These are phyloP conservation scores for Sanchytrium tribonematis DNA, from an alignment of 371 early-diverging fungal species.

Conservation along the genomic window DNA sequence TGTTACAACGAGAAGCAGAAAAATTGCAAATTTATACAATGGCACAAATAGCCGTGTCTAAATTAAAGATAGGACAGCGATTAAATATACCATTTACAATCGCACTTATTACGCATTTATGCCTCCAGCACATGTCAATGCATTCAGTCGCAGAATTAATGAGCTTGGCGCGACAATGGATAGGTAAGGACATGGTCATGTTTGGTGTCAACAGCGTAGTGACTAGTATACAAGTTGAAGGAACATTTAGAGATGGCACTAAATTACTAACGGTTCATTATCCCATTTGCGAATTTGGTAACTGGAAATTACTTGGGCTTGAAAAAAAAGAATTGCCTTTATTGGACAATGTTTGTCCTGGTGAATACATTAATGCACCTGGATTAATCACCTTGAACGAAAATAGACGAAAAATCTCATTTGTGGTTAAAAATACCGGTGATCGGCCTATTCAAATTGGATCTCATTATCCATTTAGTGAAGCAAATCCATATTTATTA, in stretches of 20 bases:
- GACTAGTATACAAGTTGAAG: slow-evolving; percentile 41
- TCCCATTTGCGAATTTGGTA: slow-evolving; percentile 47
- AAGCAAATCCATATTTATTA: slow-evolving; percentile 38
- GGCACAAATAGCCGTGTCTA: no score
- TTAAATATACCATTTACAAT: no score
- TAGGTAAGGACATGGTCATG: slow-evolving; percentile 55
- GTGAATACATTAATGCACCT: slow-evolving; percentile 11
- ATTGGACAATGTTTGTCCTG: slow-evolving; percentile 12
- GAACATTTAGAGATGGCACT: slow-evolving; percentile 68
- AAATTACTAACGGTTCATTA: slow-evolving; percentile 68
- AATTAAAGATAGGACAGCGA: no score
- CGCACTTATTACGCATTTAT: no score
- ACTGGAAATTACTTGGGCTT: no score
- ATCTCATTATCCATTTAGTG: slow-evolving; percentile 74
- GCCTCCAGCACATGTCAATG: no score
- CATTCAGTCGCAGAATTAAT: slow-evolving; percentile 60
- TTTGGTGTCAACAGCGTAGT: slow-evolving; percentile 33
- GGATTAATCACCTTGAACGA: slow-evolving; percentile 36
- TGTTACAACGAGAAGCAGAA: no score
- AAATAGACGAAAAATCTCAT: slow-evolving; percentile 27
- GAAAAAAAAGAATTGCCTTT: slow-evolving; percentile 24
- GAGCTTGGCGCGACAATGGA: slow-evolving; percentile 50
- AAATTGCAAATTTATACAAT: no score
- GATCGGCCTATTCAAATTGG: slow-evolving; percentile 77
- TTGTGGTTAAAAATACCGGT: slow-evolving; percentile 59